A percentile compares a stretch with the other conserved stretches of the same genome.
Conservation (phyloP, 257 asterid genomes). For the Fraxinus anomala region DNA sequence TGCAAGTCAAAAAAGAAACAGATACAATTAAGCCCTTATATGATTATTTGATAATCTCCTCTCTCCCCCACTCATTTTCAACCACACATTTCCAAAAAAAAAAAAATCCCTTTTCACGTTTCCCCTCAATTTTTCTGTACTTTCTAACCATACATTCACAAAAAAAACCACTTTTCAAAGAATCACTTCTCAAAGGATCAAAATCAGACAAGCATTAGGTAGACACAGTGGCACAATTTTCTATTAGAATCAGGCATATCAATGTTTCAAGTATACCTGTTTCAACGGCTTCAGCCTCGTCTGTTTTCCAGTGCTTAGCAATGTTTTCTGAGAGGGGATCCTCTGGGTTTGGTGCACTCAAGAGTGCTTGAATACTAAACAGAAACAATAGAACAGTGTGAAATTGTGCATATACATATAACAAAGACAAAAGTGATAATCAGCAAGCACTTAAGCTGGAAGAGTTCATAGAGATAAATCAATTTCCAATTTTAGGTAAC, state of each 20-base stretch:
- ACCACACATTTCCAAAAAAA: no score
- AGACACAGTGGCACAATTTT: not conserved
- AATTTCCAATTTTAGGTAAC: not conserved
- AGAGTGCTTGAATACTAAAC: conserved; percentile 93
- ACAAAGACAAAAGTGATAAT: not conserved
- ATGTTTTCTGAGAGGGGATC: conserved; percentile 99
- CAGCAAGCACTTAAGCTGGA: not conserved
- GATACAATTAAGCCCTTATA: not conserved
- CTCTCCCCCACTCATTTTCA: no score
- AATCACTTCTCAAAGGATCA: no score
- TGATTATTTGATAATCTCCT: no score
- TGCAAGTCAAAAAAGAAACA: not conserved
- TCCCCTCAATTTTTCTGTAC: no score
- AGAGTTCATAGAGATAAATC: not conserved
- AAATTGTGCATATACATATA: not conserved
- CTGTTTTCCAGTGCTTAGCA: conserved; percentile 98
- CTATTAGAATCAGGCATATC: not conserved
- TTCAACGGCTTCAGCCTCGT: conserved; percentile 98
- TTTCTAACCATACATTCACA: no score
- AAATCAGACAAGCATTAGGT: no score
- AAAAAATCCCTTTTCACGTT: no score
- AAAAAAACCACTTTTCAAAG: no score
- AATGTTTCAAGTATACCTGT: conserved; percentile 53
- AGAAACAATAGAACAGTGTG: not conserved
- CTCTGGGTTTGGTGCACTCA: conserved; percentile 98